Evolutionary conservation across 164 flowering plant genomes (phyloP), one percentile per base, ranked within the genome.

Genomic region (Santalum album): DNA sequence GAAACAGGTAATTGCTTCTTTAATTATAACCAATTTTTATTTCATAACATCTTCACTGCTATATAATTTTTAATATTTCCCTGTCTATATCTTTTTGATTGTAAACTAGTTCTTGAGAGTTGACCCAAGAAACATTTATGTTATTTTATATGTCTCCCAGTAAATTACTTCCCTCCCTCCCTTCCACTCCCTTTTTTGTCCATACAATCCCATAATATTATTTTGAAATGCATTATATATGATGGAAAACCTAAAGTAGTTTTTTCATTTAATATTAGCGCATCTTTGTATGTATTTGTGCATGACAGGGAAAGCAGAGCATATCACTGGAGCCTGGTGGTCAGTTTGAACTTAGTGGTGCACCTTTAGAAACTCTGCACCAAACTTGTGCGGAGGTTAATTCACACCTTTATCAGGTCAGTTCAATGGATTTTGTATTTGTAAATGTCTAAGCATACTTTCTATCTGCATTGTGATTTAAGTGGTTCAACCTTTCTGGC

Each of bases 301-400:
- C n/a, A n/a, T 47, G 49, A 51, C 83, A 89, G 99, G 99, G 90
- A 46, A 90, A 87, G 65, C 97, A 90, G 81, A 94, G 95, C 72
- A 82, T 94, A 62, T 94, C 99, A 22, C 64, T 94, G 64, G 99
- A 94, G 70, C 97, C 99, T 57, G 99, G 99, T 39, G 99, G 99
- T 51, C 99, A 94, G 63, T 87, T 94, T 74, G 99, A 94, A 77
- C 96, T 94, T 40, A 94, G 99, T 77, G 99, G 99, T 65, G 97
- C 97, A 44, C 97, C 99, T 56, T 82, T 94, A 66, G 95, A 94
- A 70, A 94, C 99, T 56, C 67, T 94, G 46, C 99, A 94, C 74
- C 99, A 94, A 71, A 94, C 99, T 39, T 94, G 97, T 78, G 99
- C 96, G 48, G 99, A 94, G 71, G 95, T 94, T 57, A 90, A 90